Percentiles rank a stretch among this genome's conserved stretches.
Evolutionary conservation across 768 basidiomycete species (phyloP).

Genomic region (Boletellus emodensis): DNA sequence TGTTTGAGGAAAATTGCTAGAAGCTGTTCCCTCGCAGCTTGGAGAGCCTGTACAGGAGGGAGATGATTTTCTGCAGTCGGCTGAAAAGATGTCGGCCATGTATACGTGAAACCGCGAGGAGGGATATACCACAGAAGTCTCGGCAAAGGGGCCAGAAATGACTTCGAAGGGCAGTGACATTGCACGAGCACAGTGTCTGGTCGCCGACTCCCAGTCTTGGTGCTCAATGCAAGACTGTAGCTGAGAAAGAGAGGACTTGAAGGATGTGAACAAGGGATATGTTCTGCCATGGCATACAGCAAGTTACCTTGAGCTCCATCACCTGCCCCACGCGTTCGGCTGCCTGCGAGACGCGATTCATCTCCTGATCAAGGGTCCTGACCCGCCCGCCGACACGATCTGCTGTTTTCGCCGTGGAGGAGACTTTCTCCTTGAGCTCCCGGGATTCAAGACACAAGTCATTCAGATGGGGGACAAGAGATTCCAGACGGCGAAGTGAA

Average conservation of each 20-base stretch:
- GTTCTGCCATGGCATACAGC: slow-evolving; percentile 18
- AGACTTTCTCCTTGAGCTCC: slow-evolving; percentile 54
- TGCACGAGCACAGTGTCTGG: slow-evolving; percentile 85
- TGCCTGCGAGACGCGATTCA: slow-evolving; percentile 83
- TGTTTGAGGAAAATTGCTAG: slow-evolving; percentile 73
- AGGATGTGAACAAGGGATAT: slow-evolving; percentile 19
- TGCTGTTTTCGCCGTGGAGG: slow-evolving; percentile 71
- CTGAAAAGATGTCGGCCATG: slow-evolving; percentile 37
- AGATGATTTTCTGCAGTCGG: slow-evolving; percentile 86
- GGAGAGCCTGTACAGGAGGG: slow-evolving; percentile 81
- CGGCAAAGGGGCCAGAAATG: slow-evolving; percentile 80
- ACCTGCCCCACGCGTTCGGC: slow-evolving; percentile 91
- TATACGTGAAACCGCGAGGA: not conserved
- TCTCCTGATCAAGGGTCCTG: slow-evolving; percentile 85
- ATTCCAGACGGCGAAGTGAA: slow-evolving; percentile 59
- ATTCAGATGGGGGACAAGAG: slow-evolving; percentile 60
- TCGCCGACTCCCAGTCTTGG: slow-evolving; percentile 95
- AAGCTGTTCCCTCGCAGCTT: slow-evolving; percentile 68
- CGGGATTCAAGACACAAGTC: slow-evolving; percentile 56
- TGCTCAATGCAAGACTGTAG: slow-evolving; percentile 61
- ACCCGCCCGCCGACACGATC: slow-evolving; percentile 92
- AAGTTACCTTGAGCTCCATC: slow-evolving; percentile 84
- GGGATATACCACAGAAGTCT: slow-evolving; percentile 74
- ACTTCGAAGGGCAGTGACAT: slow-evolving; percentile 81
- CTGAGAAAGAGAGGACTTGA: slow-evolving; percentile 60